Conservation (phyloP, 257 asterid species). For the Fraxinus americana region DNA sequence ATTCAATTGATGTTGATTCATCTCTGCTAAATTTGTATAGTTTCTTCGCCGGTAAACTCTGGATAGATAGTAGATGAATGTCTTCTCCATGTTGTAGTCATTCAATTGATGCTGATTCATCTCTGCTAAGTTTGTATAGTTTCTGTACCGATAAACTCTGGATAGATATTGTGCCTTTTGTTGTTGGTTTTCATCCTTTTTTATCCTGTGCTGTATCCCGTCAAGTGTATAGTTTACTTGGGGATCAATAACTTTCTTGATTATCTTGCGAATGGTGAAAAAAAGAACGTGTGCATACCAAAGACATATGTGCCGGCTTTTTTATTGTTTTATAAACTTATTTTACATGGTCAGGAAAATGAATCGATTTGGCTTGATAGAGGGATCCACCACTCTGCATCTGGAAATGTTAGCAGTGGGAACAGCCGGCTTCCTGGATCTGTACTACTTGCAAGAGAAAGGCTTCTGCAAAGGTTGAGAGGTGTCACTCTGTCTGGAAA, state of each 20-base stretch:
- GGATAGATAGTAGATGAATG: not conserved
- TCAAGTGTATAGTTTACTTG: not conserved
- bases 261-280: not conserved
- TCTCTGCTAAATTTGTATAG: not conserved
- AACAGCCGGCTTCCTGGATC: slow-evolving; percentile 85
- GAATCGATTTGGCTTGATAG: slow-evolving; percentile 51
- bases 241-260: not conserved
- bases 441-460: slow-evolving; percentile 88
- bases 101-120: not conserved
- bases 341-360: slow-evolving; percentile 53
- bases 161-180: not conserved
- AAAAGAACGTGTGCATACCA: not conserved
- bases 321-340: not conserved
- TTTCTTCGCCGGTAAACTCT: not conserved
- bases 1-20: not conserved
- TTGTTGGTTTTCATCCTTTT: not conserved
- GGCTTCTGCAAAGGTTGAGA: slow-evolving; percentile 83
- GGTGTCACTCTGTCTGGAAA: slow-evolving; percentile 65
- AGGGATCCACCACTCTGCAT: slow-evolving; percentile 45
- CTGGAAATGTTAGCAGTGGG: slow-evolving; percentile 35
- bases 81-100: not conserved
- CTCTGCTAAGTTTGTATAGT: not conserved
- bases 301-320: not conserved
- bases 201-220: not conserved
- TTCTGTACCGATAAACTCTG: not conserved